Base-by-base conservation (phyloP, 1,284 basidiomycete genomes). In the Trichosporon coremiiforme region DNA sequence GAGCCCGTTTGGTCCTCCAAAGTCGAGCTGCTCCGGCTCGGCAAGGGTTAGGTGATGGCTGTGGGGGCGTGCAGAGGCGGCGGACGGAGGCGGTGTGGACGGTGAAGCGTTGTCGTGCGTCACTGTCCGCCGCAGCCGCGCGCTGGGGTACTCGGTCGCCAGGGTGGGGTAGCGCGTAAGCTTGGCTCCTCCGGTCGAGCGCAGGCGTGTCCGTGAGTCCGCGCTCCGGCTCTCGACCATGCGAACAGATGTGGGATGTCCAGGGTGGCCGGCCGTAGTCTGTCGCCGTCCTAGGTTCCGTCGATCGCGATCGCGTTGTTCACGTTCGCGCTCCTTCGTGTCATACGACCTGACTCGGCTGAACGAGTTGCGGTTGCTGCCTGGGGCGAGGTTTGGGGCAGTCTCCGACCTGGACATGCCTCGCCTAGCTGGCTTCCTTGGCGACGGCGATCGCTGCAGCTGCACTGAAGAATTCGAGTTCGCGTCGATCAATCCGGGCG, bases 1-100 rank as follows among this genome's bases (percentile, higher is more conserved):
- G 80, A 97, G 77, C 0, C 78, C 78, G 35, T 80, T 77, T 9
- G 76, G 75, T 20, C 78, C 79, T 13, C 79, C 81, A 31, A 80
- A 70, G 72, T 80, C 81, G 22, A 73, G 68, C 12, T 73, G 65
- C 33, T 60, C 68, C 3, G 65, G 50, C 62, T 70, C 62, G 4
- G 38, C 7, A 17, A 62, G 15, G 29, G 57, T 35, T 15, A 62
- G 7, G 29, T 62, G 57, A 17, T 31, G 31, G 57, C 29, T 62
- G 20, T n/a, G 57, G 20, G 50, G 50, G n/a, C 50, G 57, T 17
- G 29, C 57, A 29, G 29, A 35, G 31, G 57, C 15, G 7, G 64
- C 64, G 10, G 64, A 50, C 17, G 57, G 29, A 5, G 57, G 31
- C 20, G 57, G 57, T 6, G 57, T 62, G 12, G 60, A 33, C 5